Conservation (phyloP, 169 alveolate species). For the Babesia gibsoni region DNA sequence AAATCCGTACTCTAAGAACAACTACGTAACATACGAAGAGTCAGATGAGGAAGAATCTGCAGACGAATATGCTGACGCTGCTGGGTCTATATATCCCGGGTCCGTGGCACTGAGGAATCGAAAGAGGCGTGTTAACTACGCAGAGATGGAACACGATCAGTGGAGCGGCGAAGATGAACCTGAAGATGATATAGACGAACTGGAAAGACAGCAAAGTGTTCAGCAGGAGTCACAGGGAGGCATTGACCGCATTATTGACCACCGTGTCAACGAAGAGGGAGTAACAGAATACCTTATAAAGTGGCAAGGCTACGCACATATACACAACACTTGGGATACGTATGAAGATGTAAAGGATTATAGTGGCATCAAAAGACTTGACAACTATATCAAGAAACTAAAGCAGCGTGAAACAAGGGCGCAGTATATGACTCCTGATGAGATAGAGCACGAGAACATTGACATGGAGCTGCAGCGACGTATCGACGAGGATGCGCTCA, state of each 20-base stretch:
- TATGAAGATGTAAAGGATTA: conserved; percentile 75
- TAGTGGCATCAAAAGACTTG: conserved; percentile 81
- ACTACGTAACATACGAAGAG: conserved; percentile 58
- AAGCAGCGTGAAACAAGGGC: conserved; percentile 72
- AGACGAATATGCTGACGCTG: conserved; percentile 11
- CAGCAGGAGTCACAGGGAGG: conserved; percentile 73
- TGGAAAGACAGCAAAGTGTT: conserved; percentile 19
- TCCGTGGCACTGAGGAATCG: conserved; percentile 49
- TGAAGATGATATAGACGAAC: conserved; percentile 45
- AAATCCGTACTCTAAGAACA: conserved; percentile 56
- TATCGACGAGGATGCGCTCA: conserved; percentile 85
- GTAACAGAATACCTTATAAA: conserved; percentile 80
- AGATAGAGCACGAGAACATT: conserved; percentile 86
- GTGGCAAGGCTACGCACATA: conserved; percentile 87
- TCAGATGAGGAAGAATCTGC: conserved; percentile 32
- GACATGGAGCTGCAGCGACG: conserved; percentile 82
- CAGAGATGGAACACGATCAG: conserved; percentile 55
- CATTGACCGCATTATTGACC: conserved; percentile 72
- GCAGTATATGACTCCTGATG: conserved; percentile 84
- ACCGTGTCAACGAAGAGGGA: conserved; percentile 66
- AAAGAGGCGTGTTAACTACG: conserved; percentile 60
- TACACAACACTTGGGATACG: conserved; percentile 87
- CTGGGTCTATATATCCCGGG: conserved; percentile 17
- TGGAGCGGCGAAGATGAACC: conserved; percentile 44
- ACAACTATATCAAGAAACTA: conserved; percentile 80